Evolutionary conservation across 306 rosid genomes (phyloP).

Genomic region (Vicia sativa): DNA sequence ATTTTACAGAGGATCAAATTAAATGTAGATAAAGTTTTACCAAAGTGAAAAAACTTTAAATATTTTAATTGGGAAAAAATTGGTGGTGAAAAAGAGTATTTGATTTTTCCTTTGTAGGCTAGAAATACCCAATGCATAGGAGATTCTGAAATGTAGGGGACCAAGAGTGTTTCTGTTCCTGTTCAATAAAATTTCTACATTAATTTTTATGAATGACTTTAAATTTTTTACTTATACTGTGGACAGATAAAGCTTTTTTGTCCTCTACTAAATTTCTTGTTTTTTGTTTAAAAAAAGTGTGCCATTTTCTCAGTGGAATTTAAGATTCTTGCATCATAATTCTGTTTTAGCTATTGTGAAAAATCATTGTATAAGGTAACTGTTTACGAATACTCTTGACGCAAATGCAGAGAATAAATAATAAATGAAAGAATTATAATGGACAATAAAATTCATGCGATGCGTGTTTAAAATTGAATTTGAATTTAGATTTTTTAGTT

Average conservation of each 20-base stretch:
- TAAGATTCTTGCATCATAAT: constrained; percentile 37
- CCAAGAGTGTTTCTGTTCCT: constrained; percentile 42
- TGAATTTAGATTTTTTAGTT: too few relatives aligned
- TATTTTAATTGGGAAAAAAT: constrained; percentile 28
- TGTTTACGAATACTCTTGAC: too few relatives aligned
- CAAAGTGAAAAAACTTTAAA: constrained; percentile 26
- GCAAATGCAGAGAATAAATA: too few relatives aligned
- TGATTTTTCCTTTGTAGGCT: constrained; percentile 36
- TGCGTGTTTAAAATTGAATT: too few relatives aligned
- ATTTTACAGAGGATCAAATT: constrained; percentile 41
- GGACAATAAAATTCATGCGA: too few relatives aligned
- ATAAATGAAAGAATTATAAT: too few relatives aligned
- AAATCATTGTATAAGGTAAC: background rate
- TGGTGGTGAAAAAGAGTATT: constrained; percentile 38
- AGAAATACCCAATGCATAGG: constrained; percentile 47
- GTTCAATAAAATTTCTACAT: constrained; percentile 26
- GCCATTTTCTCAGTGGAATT: constrained; percentile 44
- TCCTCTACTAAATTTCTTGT: constrained; percentile 26
- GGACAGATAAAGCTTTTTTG: constrained; percentile 37
- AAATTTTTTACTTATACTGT: constrained; percentile 39
- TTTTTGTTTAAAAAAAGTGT: constrained; percentile 32
- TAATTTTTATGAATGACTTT: constrained; percentile 22
- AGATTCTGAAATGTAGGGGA: constrained; percentile 42
- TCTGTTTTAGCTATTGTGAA: constrained; percentile 29
- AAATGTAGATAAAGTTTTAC: constrained; percentile 7